These are phyloP conservation scores for Hirschioporus abietinus DNA, from an alignment of 768 basidiomycete species.

Conservation along the genomic window DNA sequence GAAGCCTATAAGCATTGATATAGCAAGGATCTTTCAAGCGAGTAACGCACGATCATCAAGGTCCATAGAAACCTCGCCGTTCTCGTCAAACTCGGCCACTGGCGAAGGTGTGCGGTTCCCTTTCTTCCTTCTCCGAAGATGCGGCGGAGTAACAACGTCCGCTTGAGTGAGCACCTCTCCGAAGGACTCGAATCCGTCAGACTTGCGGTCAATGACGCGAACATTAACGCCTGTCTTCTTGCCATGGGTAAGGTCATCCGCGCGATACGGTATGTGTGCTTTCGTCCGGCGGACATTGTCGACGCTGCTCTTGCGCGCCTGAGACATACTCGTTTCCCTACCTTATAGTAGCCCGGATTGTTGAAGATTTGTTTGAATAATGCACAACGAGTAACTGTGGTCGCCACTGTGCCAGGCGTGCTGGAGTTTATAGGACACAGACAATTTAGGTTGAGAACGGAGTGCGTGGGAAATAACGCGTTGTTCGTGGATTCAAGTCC, in stretches of 20 bases:
- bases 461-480: not conserved
- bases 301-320: constrained; percentile 33
- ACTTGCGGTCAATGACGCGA: constrained; percentile 60
- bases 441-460: not conserved
- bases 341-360: not conserved
- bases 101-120: constrained; percentile 24
- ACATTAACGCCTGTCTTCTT: constrained; percentile 77
- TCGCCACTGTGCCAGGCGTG: not conserved
- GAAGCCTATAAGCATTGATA: constrained; percentile 2
- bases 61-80: constrained; percentile 78
- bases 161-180: constrained; percentile 68
- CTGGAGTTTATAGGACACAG: not conserved
- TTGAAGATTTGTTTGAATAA: not conserved
- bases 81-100: constrained; percentile 35
- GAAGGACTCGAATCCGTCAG: constrained; percentile 81
- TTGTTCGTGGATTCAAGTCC: not conserved
- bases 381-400: not conserved
- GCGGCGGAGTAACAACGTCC: constrained; percentile 59
- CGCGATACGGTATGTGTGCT: constrained; percentile 71
- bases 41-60: constrained; percentile 57
- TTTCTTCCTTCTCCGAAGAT: constrained; percentile 47
- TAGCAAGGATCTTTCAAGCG: constrained; percentile 15
- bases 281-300: constrained; percentile 49
- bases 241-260: constrained; percentile 70
- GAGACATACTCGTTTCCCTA: not conserved